Conservation (phyloP, 331 rosid genomes). For the Prunus yedoensis region DNA sequence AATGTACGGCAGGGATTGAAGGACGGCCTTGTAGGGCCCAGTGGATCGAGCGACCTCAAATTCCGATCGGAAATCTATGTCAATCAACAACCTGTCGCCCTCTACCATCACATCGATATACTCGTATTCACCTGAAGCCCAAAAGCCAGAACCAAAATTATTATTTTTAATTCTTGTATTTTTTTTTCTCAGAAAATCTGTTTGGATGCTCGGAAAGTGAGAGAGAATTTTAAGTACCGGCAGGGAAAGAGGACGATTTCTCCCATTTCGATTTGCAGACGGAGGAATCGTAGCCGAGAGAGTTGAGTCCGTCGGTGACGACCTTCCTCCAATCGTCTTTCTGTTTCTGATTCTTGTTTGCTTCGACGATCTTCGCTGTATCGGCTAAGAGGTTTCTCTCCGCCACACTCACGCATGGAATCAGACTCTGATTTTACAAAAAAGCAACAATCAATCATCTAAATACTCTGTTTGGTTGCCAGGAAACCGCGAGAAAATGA, state of each 20-base stretch:
- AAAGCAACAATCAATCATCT: not conserved
- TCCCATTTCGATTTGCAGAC: slow-evolving; percentile 93
- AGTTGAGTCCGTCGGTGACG: slow-evolving; percentile 55
- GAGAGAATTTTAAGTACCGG: slow-evolving; percentile 41
- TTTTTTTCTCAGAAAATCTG: not conserved
- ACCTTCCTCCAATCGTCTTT: slow-evolving; percentile 68
- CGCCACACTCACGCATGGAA: slow-evolving; percentile 57
- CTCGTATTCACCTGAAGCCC: slow-evolving; percentile 72
- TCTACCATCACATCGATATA: slow-evolving; percentile 68
- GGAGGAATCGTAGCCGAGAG: slow-evolving; percentile 74
- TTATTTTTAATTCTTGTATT: not conserved
- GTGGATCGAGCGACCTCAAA: slow-evolving; percentile 87
- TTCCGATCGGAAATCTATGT: slow-evolving; percentile 87
- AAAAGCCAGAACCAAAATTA: slow-evolving; percentile 12
- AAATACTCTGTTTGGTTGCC: slow-evolving; percentile 3
- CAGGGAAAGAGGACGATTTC: slow-evolving; percentile 49
- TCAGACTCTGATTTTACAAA: slow-evolving; percentile 42
- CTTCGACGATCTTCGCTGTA: slow-evolving; percentile 73
- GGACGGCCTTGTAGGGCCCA: slow-evolving; percentile 64
- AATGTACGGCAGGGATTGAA: slow-evolving; percentile 75
- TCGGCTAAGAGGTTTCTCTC: slow-evolving; percentile 84
- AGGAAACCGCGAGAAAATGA: slow-evolving; percentile 12
- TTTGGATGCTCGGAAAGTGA: not conserved
- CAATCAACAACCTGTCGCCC: slow-evolving; percentile 65
- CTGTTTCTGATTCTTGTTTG: slow-evolving; percentile 44